phyloP scores from a whole-genome alignment of 352 stramenopile genomes.

The Phytophthora citrophthora region DNA sequence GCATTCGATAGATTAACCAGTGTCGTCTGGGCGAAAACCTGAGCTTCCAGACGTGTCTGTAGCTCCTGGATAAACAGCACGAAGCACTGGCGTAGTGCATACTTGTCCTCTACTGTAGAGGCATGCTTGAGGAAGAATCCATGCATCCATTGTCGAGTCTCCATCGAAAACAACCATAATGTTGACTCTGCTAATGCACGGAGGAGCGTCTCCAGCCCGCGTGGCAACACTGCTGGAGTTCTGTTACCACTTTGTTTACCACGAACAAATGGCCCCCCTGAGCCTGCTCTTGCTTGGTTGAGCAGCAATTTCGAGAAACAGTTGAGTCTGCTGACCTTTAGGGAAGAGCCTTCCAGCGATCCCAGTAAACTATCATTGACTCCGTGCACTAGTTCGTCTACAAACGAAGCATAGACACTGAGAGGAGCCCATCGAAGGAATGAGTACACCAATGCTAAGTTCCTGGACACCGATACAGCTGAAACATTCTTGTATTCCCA shows the following conservation, averaged over 20 bases:
- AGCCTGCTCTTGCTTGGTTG: slow-evolving; percentile 25
- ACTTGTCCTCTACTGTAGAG: slow-evolving; percentile 39
- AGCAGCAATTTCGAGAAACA: slow-evolving; percentile 60
- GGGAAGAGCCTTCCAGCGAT: slow-evolving; percentile 17
- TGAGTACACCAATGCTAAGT: slow-evolving; percentile 54
- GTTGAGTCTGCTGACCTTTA: slow-evolving; percentile 41
- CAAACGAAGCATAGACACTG: slow-evolving; percentile 48
- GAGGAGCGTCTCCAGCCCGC: slow-evolving; percentile 43
- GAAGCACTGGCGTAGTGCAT: slow-evolving; percentile 44
- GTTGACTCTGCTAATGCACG: slow-evolving; percentile 40
- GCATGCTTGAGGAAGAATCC: slow-evolving; percentile 43
- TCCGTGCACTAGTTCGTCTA: slow-evolving; percentile 55
- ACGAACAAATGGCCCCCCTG: neutral
- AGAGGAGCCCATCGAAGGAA: slow-evolving; percentile 59
- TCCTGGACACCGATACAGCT: slow-evolving; percentile 52
- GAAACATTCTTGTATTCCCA: slow-evolving; percentile 25
- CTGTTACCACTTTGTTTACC: neutral
- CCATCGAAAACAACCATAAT: slow-evolving; percentile 54
- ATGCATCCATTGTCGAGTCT: slow-evolving; percentile 46
- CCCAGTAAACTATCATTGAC: slow-evolving; percentile 44
- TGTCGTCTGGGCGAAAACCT: slow-evolving; percentile 47
- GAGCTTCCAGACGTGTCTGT: slow-evolving; percentile 45
- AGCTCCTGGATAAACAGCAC: slow-evolving; percentile 43
- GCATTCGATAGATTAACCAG: slow-evolving; percentile 42
- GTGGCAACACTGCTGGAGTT: slow-evolving; percentile 17